These are phyloP conservation scores for Isoetes taiwanensis DNA, from an alignment of 75 land plant species.

Conservation along the genomic window DNA sequence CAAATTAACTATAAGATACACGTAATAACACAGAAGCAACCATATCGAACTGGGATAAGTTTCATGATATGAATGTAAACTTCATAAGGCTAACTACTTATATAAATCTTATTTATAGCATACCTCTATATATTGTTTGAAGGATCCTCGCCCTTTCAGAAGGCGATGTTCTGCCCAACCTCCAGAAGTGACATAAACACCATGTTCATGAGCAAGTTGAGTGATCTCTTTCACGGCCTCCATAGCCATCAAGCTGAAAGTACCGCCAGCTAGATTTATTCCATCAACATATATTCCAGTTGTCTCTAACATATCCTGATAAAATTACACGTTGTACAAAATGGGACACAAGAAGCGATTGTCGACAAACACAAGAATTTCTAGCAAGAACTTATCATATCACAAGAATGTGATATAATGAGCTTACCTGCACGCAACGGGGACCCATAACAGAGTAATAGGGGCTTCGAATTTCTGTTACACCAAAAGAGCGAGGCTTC, in stretches of 20 bases:
- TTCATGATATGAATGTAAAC: too few relatives aligned
- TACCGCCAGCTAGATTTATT: slow-evolving; percentile 66
- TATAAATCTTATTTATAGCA: not conserved
- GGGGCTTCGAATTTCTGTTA: slow-evolving; percentile 72
- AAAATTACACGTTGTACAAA: not conserved
- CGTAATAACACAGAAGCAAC: too few relatives aligned
- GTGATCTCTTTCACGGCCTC: slow-evolving; percentile 44
- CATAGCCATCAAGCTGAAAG: slow-evolving; percentile 53
- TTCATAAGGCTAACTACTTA: too few relatives aligned
- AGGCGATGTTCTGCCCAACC: slow-evolving; percentile 80
- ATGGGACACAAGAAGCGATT: too few relatives aligned
- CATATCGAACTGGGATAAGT: too few relatives aligned
- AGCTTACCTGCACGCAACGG: slow-evolving; percentile 36
- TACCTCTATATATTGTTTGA: slow-evolving; percentile 73
- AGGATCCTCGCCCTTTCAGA: slow-evolving; percentile 42
- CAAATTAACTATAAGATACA: too few relatives aligned
- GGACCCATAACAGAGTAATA: slow-evolving; percentile 25
- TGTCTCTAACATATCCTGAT: slow-evolving; percentile 64
- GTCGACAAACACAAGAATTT: not conserved
- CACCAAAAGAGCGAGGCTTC: slow-evolving; percentile 66
- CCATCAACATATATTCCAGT: slow-evolving; percentile 76
- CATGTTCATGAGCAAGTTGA: slow-evolving; percentile 58
- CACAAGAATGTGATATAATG: not conserved
- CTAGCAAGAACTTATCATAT: not conserved
- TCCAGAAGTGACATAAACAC: slow-evolving; percentile 72